Evolutionary conservation across 1,284 basidiomycete species (phyloP).

Genomic region (Mrakiaceae sp.): DNA sequence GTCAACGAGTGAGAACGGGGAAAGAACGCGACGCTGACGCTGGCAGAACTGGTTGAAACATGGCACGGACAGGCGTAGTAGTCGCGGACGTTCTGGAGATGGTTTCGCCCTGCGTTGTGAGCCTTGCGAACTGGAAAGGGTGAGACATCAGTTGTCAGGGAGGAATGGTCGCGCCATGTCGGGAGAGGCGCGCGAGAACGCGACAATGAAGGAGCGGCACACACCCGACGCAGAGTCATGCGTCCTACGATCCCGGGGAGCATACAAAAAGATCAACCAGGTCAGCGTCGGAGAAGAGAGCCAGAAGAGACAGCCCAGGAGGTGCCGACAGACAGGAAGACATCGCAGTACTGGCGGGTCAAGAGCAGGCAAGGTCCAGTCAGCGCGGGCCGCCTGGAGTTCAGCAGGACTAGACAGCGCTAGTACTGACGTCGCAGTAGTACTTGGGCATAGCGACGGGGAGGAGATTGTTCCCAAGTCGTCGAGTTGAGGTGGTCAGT

Average conservation of each 20-base stretch:
- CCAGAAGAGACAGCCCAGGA: constrained; percentile 18
- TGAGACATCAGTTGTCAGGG: not conserved
- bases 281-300: not conserved
- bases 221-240: constrained; percentile 77
- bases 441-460: constrained; percentile 15
- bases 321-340: constrained; percentile 43
- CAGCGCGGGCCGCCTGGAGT: not conserved
- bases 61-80: constrained; percentile 79
- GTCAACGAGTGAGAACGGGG: not conserved
- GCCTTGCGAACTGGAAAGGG: constrained; percentile 75
- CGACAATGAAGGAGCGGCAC: constrained; percentile 10
- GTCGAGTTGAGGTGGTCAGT: not conserved
- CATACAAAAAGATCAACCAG: not conserved
- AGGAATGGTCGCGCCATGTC: not conserved
- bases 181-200: no score
- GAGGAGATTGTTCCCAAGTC: no score
- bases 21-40: no score
- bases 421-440: constrained; percentile 17
- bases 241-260: constrained; percentile 35
- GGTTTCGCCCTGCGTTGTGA: constrained; percentile 93
- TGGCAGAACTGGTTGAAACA: not conserved
- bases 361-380: not conserved
- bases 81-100: constrained; percentile 88
- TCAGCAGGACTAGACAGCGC: not conserved
- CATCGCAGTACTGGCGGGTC: constrained; percentile 64